phyloP scores from a whole-genome alignment of 2,329 filamentous ascomycete genomes.

The Podosphaera fusca region DNA sequence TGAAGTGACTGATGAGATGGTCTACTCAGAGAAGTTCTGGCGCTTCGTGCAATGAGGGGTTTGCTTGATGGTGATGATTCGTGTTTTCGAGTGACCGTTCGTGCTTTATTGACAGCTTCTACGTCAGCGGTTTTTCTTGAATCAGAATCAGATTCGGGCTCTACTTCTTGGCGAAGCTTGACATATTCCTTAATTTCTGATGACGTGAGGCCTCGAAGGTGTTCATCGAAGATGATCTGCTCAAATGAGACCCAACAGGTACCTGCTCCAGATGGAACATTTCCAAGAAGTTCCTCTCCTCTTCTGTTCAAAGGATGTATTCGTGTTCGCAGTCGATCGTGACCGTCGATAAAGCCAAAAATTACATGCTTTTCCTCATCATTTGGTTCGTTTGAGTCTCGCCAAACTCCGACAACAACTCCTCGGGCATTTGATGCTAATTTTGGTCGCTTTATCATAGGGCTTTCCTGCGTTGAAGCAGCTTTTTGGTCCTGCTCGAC shows the following conservation, averaged over 20 bases:
- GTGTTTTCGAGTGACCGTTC: conserved; percentile 7
- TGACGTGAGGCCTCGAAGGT: conserved; percentile 31
- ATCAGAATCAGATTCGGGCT: conserved; percentile 7
- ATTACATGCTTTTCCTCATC: conserved; percentile 31
- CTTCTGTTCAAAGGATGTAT: conserved; percentile 27
- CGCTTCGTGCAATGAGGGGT: conserved; percentile 8
- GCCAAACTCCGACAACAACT: conserved; percentile 32
- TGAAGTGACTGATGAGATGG: conserved; percentile 10
- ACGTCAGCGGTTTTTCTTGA: conserved; percentile 8
- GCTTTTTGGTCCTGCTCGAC: conserved; percentile 21
- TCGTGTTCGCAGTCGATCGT: conserved; percentile 35
- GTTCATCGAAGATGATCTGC: conserved; percentile 32
- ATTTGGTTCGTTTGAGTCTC: conserved; percentile 29
- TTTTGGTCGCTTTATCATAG: conserved; percentile 9
- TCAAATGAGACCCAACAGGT: conserved; percentile 43
- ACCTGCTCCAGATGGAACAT: conserved; percentile 31
- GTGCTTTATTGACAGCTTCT: conserved; percentile 11
- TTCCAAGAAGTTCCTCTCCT: conserved; percentile 23
- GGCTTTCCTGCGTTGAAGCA: conserved; percentile 4
- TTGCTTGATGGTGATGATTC: conserved; percentile 7
- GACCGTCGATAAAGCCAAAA: conserved; percentile 37
- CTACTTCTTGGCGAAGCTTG: conserved; percentile 24
- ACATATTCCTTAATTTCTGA: conserved; percentile 39
- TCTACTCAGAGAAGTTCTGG: conserved; percentile 6
- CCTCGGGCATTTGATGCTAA: conserved; percentile 9